Percentiles rank a stretch among this genome's conserved stretches.
Evolutionary conservation across 2,329 filamentous ascomycete genomes (phyloP).

Genomic region (Claviceps quebecensis): DNA sequence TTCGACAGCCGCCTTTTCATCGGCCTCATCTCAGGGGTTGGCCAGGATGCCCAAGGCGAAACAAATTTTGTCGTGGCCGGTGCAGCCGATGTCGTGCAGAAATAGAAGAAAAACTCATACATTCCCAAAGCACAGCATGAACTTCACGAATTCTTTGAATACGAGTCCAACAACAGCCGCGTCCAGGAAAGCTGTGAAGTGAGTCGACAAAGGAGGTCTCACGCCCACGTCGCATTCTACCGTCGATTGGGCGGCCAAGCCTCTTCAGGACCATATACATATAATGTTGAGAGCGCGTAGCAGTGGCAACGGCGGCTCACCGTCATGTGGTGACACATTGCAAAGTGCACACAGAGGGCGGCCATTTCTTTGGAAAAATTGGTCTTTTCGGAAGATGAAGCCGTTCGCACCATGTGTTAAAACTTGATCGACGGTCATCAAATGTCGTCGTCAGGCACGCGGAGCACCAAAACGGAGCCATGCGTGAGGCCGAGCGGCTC

Average conservation of each 20-base stretch:
- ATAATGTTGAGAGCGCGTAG: not conserved
- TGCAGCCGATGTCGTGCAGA: not conserved
- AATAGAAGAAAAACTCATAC: not conserved
- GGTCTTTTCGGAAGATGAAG: too few relatives aligned
- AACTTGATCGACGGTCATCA: too few relatives aligned
- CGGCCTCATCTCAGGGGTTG: not conserved
- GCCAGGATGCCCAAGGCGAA: not conserved
- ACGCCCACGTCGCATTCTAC: not conserved
- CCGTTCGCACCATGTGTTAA: too few relatives aligned
- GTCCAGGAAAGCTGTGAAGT: not conserved
- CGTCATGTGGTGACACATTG: constrained; percentile 2
- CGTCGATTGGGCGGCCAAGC: not conserved
- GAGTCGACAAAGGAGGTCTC: not conserved
- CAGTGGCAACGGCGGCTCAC: not conserved
- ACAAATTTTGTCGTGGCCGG: not conserved
- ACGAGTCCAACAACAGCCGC: not conserved
- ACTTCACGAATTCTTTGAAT: not conserved
- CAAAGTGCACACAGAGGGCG: not conserved
- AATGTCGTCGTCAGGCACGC: not conserved
- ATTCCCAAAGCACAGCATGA: not conserved
- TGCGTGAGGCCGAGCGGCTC: not conserved
- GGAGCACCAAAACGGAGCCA: not conserved
- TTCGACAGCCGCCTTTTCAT: not conserved
- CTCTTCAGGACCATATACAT: not conserved
- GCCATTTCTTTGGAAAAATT: not conserved